Base-by-base conservation (phyloP, 257 asterid genomes). In the Verbena officinalis region DNA sequence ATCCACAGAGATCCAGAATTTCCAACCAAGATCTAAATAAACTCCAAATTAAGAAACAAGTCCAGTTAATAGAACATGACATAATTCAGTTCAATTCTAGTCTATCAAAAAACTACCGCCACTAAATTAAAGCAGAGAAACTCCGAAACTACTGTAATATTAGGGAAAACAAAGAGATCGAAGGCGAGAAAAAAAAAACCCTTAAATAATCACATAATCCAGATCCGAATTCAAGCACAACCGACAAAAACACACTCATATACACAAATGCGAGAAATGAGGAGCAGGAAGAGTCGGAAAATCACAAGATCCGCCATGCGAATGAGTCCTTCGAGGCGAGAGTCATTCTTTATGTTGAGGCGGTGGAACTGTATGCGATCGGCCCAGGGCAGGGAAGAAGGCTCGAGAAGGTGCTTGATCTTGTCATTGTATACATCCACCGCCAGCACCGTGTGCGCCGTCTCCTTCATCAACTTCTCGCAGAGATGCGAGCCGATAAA, bases 301-400 rank as follows among this genome's bases (percentile, higher is more conserved):
- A 58, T 79, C 75, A 89, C 97, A 69, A 92, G 98, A 92, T 92
- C 98, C 71, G 98, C 88, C 97, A 85, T 87, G 63, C 86, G 81
- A 65, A 92, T 90, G 73, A 92, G 94, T 64, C 98, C 97, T 87
- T 92, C 97, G 51, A 89, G 98, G 71, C 98, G 90, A 51, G 98
- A 90, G 65, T 92, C 98, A 51, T 82, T 89, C 83, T 89, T 92
- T 17, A 92, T 89, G 71, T 92, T 92, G 77, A 92, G 72, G 49
- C 97, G 95, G 82, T 92, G 95, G 77, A 92, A 92, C 77, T 86
- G 91, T 69, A 92, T 87, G 57, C 98, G 95, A 52, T 77, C 94
- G 6, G 79, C 78, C 87, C 91, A 88, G 12, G 75, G 73, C 8
- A 16, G 15, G 43, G 77, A 14, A 64, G 84, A 39, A 48, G 98